Percentiles rank a stretch among this genome's conserved stretches.
Evolutionary conservation across 2,329 filamentous ascomycete genomes (phyloP).

Genomic region (Colletotrichum lindemuthianum): DNA sequence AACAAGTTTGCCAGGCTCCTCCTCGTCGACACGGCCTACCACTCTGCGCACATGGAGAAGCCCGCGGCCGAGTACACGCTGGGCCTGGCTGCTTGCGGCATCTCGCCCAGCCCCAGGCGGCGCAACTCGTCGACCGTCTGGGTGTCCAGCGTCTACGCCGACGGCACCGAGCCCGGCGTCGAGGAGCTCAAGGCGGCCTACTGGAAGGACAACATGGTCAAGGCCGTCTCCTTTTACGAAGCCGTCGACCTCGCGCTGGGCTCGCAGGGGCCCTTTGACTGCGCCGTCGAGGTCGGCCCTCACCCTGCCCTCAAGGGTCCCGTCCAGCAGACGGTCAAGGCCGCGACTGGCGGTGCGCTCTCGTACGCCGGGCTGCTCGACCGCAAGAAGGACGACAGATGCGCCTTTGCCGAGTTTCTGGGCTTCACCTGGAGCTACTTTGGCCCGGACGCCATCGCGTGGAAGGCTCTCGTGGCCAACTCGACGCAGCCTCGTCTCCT

Average conservation of each 20-base stretch:
- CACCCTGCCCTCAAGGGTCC: conserved; percentile 55
- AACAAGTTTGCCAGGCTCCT: conserved; percentile 49
- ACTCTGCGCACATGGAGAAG: conserved; percentile 58
- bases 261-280: conserved; percentile 20
- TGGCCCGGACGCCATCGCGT: conserved; percentile 37
- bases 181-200: conserved; percentile 49
- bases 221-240: conserved; percentile 42
- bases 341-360: conserved; percentile 44
- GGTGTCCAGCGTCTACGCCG: conserved; percentile 53
- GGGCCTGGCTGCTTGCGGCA: conserved; percentile 41
- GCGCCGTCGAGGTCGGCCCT: conserved; percentile 48
- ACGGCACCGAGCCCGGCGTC: conserved; percentile 33
- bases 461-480: conserved; percentile 39
- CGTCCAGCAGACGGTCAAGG: conserved; percentile 53
- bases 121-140: conserved; percentile 43
- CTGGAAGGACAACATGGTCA: conserved; percentile 45
- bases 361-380: conserved; percentile 47
- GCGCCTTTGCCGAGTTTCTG: conserved; percentile 46
- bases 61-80: conserved; percentile 47
- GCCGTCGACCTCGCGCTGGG: conserved; percentile 37
- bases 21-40: conserved; percentile 58
- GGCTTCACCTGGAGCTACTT: conserved; percentile 47
- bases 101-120: conserved; percentile 40
- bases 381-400: conserved; percentile 43
- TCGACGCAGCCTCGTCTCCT: conserved; percentile 39